Percentiles rank a stretch among this genome's conserved stretches.
Conservation (phyloP, 306 rosid species). For the Styphnolobium japonicum region DNA sequence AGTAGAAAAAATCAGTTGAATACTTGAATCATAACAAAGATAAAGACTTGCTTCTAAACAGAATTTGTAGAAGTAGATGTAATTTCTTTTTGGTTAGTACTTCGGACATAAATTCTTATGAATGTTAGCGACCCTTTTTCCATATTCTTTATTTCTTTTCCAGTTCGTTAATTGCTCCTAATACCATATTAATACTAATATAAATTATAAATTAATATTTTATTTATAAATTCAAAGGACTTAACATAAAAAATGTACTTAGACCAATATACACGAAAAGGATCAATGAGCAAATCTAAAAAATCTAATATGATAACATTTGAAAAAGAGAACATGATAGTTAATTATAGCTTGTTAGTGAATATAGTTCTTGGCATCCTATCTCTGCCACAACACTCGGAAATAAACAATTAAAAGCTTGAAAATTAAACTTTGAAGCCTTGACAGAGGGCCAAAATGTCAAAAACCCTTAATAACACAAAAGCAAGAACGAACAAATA, state of each 20-base stretch:
- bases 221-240: too few relatives aligned
- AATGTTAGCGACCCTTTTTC: not conserved
- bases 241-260: too few relatives aligned
- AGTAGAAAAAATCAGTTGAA: too few relatives aligned
- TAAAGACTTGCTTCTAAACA: not conserved
- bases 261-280: not conserved
- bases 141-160: not conserved
- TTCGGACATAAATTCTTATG: not conserved
- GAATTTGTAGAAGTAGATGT: not conserved
- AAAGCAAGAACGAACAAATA: constrained; percentile 27
- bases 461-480: constrained; percentile 19
- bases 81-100: not conserved
- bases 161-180: too few relatives aligned
- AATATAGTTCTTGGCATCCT: constrained; percentile 18
- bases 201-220: too few relatives aligned
- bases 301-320: not conserved
- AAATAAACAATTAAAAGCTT: constrained; percentile 18
- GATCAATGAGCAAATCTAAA: not conserved
- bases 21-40: too few relatives aligned
- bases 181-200: too few relatives aligned
- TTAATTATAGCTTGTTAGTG: not conserved
- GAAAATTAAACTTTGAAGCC: constrained; percentile 27
- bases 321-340: not conserved
- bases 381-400: constrained; percentile 23
- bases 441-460: constrained; percentile 43